A percentile compares a stretch with the other conserved stretches of the same genome.
Evolutionary conservation across 163 green algal genomes (phyloP).

Genomic region (Scenedesmus sp.): DNA sequence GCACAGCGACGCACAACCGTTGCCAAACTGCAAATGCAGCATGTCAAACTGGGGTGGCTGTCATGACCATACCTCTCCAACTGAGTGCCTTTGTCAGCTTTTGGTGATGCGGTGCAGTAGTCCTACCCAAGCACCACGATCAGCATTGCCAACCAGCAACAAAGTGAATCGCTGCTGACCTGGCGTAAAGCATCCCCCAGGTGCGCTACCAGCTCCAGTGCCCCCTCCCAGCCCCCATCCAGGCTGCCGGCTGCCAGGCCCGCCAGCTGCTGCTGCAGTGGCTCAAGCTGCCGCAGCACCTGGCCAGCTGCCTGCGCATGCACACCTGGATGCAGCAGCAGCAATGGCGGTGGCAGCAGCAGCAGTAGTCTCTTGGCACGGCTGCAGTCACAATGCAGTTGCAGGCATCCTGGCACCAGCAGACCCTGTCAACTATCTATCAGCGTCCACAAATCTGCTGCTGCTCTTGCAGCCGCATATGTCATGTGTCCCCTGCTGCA

Average conservation of each 20-base stretch:
- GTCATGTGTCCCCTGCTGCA: background rate
- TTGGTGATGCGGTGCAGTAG: conserved; percentile 54
- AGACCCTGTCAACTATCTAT: background rate
- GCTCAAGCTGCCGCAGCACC: conserved; percentile 61
- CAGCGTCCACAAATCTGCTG: too few relatives aligned
- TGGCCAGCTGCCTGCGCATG: conserved; percentile 21
- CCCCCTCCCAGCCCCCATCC: conserved; percentile 66
- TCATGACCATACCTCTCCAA: too few relatives aligned
- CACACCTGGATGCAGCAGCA: conserved; percentile 31
- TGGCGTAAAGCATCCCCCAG: conserved; percentile 57
- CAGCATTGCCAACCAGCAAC: background rate
- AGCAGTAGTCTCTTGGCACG: background rate
- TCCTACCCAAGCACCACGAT: conserved; percentile 35
- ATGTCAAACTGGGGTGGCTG: too few relatives aligned
- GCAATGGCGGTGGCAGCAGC: background rate
- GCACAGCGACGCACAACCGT: too few relatives aligned
- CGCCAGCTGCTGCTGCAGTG: conserved; percentile 58
- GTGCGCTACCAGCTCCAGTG: conserved; percentile 64
- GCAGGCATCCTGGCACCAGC: background rate
- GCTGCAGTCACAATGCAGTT: background rate
- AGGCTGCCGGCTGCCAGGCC: conserved; percentile 31
- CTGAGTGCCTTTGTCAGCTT: too few relatives aligned
- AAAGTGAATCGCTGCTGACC: conserved; percentile 16
- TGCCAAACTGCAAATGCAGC: too few relatives aligned
- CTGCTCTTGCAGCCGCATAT: background rate